These are phyloP conservation scores for Incumbomyces lentus DNA, from an alignment of 2,329 filamentous ascomycete species.

Conservation along the genomic window DNA sequence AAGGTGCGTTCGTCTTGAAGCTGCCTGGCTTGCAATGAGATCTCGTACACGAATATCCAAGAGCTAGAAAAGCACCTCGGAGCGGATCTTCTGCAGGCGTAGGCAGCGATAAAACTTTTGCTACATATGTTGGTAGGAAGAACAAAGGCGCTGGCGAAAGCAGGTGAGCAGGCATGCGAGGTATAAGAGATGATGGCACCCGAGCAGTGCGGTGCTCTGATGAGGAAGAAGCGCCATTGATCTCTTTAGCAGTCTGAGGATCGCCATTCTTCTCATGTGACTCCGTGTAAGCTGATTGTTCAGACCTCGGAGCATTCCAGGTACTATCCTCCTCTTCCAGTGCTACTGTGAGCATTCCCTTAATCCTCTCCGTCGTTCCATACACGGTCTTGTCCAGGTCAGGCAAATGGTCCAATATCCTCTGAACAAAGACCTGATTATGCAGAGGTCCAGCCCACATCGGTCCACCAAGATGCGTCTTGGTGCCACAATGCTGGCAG, in stretches of 20 bases:
- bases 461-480: constrained; percentile 78
- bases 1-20: constrained; percentile 88
- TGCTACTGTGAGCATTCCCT: constrained; percentile 85
- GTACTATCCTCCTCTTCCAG: constrained; percentile 56
- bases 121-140: constrained; percentile 63
- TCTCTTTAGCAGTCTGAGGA: background rate
- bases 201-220: constrained; percentile 17
- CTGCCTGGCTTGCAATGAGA: constrained; percentile 84
- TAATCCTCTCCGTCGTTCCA: constrained; percentile 66
- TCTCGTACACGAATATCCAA: constrained; percentile 73
- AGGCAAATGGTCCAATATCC: constrained; percentile 63
- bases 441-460: constrained; percentile 93
- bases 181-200: constrained; percentile 31
- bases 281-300: background rate
- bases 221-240: constrained; percentile 7
- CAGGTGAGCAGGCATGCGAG: constrained; percentile 47
- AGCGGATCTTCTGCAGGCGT: constrained; percentile 72
- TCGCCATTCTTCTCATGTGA: background rate
- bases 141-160: constrained; percentile 76
- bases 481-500: constrained; percentile 77
- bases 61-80: constrained; percentile 65
- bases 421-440: constrained; percentile 69
- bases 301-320: constrained; percentile 11
- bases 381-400: constrained; percentile 59
- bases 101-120: constrained; percentile 66